Percentiles rank a stretch among this genome's conserved stretches.
Conservation (phyloP, 306 rosid genomes). For the Cajanus cajan region DNA sequence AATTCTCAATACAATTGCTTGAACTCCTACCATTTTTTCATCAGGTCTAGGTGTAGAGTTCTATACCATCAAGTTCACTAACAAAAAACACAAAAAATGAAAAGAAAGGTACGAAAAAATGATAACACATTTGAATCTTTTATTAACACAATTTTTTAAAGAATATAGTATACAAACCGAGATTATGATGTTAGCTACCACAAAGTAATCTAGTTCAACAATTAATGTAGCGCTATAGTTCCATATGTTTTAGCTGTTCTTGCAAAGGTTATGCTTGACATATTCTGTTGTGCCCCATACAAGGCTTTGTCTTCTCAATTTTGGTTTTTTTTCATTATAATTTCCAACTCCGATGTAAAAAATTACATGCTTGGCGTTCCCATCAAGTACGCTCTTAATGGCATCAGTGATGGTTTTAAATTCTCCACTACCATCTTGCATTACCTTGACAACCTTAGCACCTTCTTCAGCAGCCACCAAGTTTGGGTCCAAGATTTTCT, state of each 20-base stretch:
- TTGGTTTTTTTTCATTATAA: slow-evolving; percentile 56
- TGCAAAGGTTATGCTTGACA: slow-evolving; percentile 41
- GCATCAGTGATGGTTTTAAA: slow-evolving; percentile 53
- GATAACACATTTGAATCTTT: background rate
- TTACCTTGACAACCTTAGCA: slow-evolving; percentile 42
- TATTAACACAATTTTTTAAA: background rate
- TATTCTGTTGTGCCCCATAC: slow-evolving; percentile 27
- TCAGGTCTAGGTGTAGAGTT: slow-evolving; percentile 27
- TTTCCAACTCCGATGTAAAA: slow-evolving; percentile 53
- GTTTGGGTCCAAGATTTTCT: slow-evolving; percentile 34
- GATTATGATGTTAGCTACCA: background rate
- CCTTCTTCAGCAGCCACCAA: slow-evolving; percentile 46
- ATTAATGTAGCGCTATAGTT: slow-evolving; percentile 42
- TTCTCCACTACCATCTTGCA: slow-evolving; percentile 47
- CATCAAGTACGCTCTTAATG: slow-evolving; percentile 44
- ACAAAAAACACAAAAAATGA: background rate
- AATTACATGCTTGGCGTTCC: slow-evolving; percentile 51
- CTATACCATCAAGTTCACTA: background rate
- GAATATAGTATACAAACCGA: background rate
- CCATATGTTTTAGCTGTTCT: slow-evolving; percentile 52
- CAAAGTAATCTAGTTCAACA: background rate
- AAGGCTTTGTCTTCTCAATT: slow-evolving; percentile 46
- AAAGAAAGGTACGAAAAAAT: background rate
- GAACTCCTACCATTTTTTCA: background rate
- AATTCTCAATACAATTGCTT: slow-evolving; percentile 28